These are phyloP conservation scores for Haplosporangium gracile DNA, from an alignment of 192 early-diverging fungal species.

Conservation along the genomic window DNA sequence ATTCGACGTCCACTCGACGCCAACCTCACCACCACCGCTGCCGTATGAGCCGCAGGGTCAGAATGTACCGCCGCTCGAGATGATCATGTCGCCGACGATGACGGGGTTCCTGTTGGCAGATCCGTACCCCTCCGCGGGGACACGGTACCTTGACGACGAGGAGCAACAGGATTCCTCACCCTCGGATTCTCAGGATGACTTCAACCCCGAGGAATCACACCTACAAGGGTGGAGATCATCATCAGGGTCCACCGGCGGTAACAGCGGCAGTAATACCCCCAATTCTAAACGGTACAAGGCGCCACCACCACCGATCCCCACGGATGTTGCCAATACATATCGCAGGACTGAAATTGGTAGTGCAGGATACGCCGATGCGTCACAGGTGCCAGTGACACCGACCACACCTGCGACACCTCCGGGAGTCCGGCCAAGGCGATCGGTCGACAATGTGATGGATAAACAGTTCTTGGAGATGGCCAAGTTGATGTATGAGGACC, in stretches of 20 bases:
- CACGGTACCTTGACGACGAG: conserved; percentile 21
- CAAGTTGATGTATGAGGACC: conserved; percentile 38
- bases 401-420: conserved; percentile 45
- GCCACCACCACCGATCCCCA: conserved; percentile 52
- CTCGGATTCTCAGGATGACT: neutral
- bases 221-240: neutral
- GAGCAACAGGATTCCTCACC: conserved; percentile 8
- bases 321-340: conserved; percentile 3
- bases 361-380: neutral
- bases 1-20: conserved; percentile 8
- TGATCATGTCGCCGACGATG: conserved; percentile 29
- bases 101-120: conserved; percentile 53
- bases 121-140: conserved; percentile 44
- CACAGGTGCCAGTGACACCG: conserved; percentile 17
- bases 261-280: neutral
- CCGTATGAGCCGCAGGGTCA: conserved; percentile 32
- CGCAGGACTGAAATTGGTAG: neutral
- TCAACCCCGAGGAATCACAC: neutral
- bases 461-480: conserved; percentile 45
- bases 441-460: conserved; percentile 40
- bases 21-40: conserved; percentile 26
- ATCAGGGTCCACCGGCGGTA: neutral
- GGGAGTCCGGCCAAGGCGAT: conserved; percentile 49
- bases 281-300: conserved; percentile 43
- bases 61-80: neutral